A percentile compares a stretch with the other conserved stretches of the same genome.
These are phyloP conservation scores for Austroboletus rostrupii DNA, from an alignment of 1,284 basidiomycete species.

Conservation along the genomic window DNA sequence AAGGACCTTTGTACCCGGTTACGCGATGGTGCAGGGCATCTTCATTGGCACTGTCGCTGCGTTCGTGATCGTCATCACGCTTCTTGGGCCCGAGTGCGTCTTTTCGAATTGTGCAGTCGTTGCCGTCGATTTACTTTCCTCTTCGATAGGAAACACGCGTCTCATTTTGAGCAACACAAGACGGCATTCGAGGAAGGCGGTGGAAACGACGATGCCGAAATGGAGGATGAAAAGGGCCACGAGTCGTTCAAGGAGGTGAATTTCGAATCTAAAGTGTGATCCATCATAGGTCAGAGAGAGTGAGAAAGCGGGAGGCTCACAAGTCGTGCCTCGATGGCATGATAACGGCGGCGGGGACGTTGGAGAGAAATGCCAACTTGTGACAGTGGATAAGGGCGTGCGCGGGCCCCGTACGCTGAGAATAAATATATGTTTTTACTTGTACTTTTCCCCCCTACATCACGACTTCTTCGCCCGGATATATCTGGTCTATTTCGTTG, in stretches of 20 bases:
- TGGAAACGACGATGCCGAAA: constrained; percentile 41
- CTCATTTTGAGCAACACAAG: constrained; percentile 81
- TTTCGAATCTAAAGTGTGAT: constrained; percentile 8
- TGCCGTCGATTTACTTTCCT: neutral
- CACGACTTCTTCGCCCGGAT: too few relatives aligned
- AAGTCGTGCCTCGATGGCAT: too few relatives aligned
- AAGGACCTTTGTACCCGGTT: constrained; percentile 60
- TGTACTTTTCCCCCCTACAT: too few relatives aligned
- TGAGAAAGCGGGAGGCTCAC: too few relatives aligned
- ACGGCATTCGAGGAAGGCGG: constrained; percentile 76
- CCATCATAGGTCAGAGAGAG: neutral
- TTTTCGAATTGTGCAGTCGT: neutral
- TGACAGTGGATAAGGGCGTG: too few relatives aligned
- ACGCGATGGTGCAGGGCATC: constrained; percentile 84
- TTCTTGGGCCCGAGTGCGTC: constrained; percentile 72
- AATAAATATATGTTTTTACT: too few relatives aligned
- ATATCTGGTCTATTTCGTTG: too few relatives aligned
- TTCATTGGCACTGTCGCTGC: constrained; percentile 75
- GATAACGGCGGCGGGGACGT: too few relatives aligned
- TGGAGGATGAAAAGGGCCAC: constrained; percentile 9
- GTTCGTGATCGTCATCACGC: constrained; percentile 63
- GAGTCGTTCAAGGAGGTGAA: constrained; percentile 11
- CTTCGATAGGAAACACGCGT: constrained; percentile 60
- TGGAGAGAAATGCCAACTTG: too few relatives aligned
- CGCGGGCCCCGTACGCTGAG: too few relatives aligned